Percentiles rank a stretch among this genome's conserved stretches.
These are phyloP conservation scores for Novymonas esmeraldas DNA, from an alignment of 208 protist genomes.

Conservation along the genomic window DNA sequence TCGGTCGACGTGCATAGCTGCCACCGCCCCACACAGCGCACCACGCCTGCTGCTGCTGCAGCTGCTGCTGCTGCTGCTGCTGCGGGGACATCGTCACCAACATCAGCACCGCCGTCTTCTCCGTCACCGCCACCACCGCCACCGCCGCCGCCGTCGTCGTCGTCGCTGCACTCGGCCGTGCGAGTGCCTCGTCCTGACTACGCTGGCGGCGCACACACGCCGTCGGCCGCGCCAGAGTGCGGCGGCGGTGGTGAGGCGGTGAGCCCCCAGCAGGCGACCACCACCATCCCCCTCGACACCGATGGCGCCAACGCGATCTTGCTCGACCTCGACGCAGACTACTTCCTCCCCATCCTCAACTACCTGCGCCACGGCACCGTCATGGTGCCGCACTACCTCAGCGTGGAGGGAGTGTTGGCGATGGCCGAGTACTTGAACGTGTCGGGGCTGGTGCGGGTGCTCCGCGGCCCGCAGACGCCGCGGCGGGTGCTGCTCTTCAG, in stretches of 20 bases:
- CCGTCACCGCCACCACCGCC: neutral
- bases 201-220: neutral
- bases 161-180: neutral
- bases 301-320: constrained; percentile 70
- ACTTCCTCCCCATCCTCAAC: constrained; percentile 84
- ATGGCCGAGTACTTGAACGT: constrained; percentile 83
- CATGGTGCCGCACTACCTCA: constrained; percentile 59
- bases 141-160: neutral
- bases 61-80: no score
- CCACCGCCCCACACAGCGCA: neutral
- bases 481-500: constrained; percentile 72
- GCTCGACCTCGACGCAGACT: constrained; percentile 82
- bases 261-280: constrained; percentile 20
- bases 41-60: neutral
- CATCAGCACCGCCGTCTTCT: no score
- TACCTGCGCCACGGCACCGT: constrained; percentile 74
- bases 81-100: no score
- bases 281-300: constrained; percentile 47
- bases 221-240: neutral
- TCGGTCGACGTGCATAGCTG: neutral
- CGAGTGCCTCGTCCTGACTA: neutral
- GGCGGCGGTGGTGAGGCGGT: constrained; percentile 24
- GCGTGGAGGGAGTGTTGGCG: constrained; percentile 61
- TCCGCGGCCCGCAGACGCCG: constrained; percentile 40
- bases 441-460: constrained; percentile 47